Conservation (phyloP, 2,329 filamentous ascomycete species). For the Madurella mycetomatis region DNA sequence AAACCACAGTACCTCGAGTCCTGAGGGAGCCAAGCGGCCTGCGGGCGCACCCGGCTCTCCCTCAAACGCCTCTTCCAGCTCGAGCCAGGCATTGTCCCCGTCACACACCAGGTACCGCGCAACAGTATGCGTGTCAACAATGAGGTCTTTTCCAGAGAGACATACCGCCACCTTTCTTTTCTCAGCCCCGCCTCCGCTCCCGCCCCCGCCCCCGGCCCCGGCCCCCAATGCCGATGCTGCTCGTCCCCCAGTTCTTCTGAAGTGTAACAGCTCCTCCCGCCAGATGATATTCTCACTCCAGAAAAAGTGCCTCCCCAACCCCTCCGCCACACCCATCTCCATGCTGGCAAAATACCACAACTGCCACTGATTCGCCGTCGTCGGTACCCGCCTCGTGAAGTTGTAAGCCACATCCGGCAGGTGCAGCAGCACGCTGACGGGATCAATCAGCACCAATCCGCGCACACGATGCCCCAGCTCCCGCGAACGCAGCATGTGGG, state of each 20-base stretch:
- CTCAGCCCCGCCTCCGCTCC: conserved; percentile 10
- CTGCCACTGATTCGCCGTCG: conserved; percentile 62
- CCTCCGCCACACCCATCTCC: conserved; percentile 62
- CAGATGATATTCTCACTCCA: conserved; percentile 68
- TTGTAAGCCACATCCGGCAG: conserved; percentile 68
- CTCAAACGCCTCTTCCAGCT: conserved; percentile 29
- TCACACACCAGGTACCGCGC: conserved; percentile 50
- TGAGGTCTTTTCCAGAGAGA: conserved; percentile 58
- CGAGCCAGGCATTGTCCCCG: conserved; percentile 22
- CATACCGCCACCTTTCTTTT: conserved; percentile 49
- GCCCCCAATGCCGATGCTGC: background rate
- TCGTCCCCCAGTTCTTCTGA: background rate
- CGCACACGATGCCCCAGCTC: conserved; percentile 47
- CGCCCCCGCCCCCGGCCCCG: conserved; percentile 3
- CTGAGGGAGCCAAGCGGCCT: conserved; percentile 28
- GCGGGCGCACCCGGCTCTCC: conserved; percentile 12
- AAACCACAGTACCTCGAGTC: conserved; percentile 58
- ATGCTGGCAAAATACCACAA: conserved; percentile 67
- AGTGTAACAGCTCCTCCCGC: conserved; percentile 55
- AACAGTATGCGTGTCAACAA: conserved; percentile 58
- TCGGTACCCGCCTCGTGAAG: conserved; percentile 54
- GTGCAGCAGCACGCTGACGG: conserved; percentile 63
- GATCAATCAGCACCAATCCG: conserved; percentile 50
- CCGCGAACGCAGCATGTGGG: conserved; percentile 54
- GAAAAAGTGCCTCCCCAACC: conserved; percentile 63